Conservation (phyloP, 495 filamentous ascomycete species). For the Neurospora tetraspora region DNA sequence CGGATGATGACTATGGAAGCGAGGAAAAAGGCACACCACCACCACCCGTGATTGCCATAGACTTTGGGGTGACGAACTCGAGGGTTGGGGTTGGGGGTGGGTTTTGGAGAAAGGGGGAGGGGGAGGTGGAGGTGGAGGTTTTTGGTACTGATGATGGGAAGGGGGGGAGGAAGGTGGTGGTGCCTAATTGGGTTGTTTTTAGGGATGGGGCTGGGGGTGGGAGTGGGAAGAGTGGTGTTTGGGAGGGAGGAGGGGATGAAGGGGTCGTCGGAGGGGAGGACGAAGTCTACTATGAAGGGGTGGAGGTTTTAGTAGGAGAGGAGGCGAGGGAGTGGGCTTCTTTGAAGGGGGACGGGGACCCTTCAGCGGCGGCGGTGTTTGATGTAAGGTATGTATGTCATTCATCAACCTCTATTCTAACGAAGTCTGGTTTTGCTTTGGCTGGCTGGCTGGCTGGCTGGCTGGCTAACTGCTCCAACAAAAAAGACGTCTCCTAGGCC, state of each 20-base stretch:
- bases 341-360: background rate
- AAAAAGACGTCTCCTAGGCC: constrained; percentile 70
- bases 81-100: constrained; percentile 68
- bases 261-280: too few species aligned
- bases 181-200: constrained; percentile 89
- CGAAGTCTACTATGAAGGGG: background rate
- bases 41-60: constrained; percentile 76
- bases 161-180: background rate
- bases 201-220: constrained; percentile 40
- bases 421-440: too few species aligned
- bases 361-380: background rate
- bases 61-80: constrained; percentile 95
- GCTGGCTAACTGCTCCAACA: background rate
- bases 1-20: background rate
- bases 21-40: background rate
- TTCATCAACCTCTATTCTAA: too few species aligned
- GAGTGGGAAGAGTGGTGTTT: background rate
- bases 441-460: too few species aligned
- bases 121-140: constrained; percentile 89
- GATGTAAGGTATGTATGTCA: background rate
- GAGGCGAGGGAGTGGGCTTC: background rate
- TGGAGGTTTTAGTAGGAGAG: background rate
- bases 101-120: constrained; percentile 82
- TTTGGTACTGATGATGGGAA: constrained; percentile 45
- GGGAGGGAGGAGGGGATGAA: too few species aligned